These are phyloP conservation scores for Calonectria fujianensis DNA, from an alignment of 2,329 filamentous ascomycete genomes.

Conservation along the genomic window DNA sequence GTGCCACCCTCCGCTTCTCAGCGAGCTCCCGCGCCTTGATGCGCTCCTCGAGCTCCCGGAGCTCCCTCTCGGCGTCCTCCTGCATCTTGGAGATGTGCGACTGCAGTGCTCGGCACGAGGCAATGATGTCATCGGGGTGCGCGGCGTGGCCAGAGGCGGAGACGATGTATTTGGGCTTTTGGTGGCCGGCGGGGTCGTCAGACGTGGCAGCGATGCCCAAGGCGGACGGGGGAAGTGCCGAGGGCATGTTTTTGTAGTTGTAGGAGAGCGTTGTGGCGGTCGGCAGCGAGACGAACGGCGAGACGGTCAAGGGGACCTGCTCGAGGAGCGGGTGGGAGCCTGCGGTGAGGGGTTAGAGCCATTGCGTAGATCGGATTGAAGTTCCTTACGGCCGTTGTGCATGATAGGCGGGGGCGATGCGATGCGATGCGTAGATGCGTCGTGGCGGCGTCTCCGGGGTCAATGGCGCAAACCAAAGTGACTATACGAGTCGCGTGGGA, in stretches of 20 bases:
- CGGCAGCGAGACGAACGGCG: slow-evolving; percentile 93
- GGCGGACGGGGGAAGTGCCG: slow-evolving; percentile 79
- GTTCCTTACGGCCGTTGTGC: slow-evolving; percentile 61
- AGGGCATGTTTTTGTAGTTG: slow-evolving; percentile 93
- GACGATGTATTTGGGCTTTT: slow-evolving; percentile 83
- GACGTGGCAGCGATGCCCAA: slow-evolving; percentile 61
- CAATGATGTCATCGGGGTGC: slow-evolving; percentile 89
- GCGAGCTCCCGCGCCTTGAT: slow-evolving; percentile 80
- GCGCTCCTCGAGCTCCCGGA: slow-evolving; percentile 82
- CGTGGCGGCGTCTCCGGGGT: neutral
- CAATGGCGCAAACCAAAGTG: neutral
- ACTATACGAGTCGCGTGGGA: slow-evolving; percentile 5
- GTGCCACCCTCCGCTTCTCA: slow-evolving; percentile 86
- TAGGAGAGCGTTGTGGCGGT: slow-evolving; percentile 94
- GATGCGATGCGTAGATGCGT: neutral
- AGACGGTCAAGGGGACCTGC: slow-evolving; percentile 94
- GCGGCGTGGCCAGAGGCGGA: slow-evolving; percentile 87
- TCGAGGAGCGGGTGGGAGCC: slow-evolving; percentile 90
- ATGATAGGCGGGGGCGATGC: slow-evolving; percentile 46
- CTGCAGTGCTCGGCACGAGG: slow-evolving; percentile 86
- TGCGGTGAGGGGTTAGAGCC: slow-evolving; percentile 59
- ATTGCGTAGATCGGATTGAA: slow-evolving; percentile 11
- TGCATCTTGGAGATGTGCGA: slow-evolving; percentile 83
- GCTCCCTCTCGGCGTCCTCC: slow-evolving; percentile 79
- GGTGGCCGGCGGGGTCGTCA: slow-evolving; percentile 58